Percentiles rank a stretch among this genome's conserved stretches.
Evolutionary conservation across 192 early-diverging fungal species (phyloP).

Genomic region (Chytriomyces hyalinus): DNA sequence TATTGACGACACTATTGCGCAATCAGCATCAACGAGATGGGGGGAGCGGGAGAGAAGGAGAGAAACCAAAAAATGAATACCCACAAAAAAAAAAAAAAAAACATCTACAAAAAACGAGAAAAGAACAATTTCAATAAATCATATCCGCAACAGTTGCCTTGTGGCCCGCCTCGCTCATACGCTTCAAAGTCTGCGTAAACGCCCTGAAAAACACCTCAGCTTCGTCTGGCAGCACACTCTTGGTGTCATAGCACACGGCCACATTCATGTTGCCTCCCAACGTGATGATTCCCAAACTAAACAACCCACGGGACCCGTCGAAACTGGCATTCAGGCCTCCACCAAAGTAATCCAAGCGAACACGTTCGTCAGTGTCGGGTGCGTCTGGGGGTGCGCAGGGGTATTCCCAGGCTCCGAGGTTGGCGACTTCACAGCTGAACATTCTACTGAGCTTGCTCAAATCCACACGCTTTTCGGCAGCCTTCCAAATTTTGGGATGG

Average conservation of each 20-base stretch:
- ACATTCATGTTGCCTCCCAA: constrained; percentile 52
- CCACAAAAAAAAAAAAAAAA: not conserved
- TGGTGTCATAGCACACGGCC: constrained; percentile 43
- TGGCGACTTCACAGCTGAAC: constrained; percentile 55
- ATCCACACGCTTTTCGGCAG: constrained; percentile 44
- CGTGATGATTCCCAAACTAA: constrained; percentile 56
- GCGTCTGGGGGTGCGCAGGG: constrained; percentile 43
- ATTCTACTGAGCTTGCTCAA: constrained; percentile 42
- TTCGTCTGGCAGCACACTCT: constrained; percentile 43
- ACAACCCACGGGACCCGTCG: constrained; percentile 52
- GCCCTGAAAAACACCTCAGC: constrained; percentile 49
- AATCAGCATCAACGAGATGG: no score
- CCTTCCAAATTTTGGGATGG: constrained; percentile 49
- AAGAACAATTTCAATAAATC: not conserved
- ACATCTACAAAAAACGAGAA: not conserved
- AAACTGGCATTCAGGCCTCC: constrained; percentile 53
- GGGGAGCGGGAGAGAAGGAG: no score
- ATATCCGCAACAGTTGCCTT: constrained; percentile 30
- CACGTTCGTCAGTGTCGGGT: constrained; percentile 22
- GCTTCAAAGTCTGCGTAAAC: constrained; percentile 35
- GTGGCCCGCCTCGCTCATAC: constrained; percentile 24
- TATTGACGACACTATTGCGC: no score
- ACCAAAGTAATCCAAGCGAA: constrained; percentile 42
- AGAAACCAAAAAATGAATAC: not conserved
- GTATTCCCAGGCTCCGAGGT: constrained; percentile 58